A percentile compares a stretch with the other conserved stretches of the same genome.
Evolutionary conservation across 2,329 filamentous ascomycete genomes (phyloP).

Genomic region (Chaetothyriales sp.): DNA sequence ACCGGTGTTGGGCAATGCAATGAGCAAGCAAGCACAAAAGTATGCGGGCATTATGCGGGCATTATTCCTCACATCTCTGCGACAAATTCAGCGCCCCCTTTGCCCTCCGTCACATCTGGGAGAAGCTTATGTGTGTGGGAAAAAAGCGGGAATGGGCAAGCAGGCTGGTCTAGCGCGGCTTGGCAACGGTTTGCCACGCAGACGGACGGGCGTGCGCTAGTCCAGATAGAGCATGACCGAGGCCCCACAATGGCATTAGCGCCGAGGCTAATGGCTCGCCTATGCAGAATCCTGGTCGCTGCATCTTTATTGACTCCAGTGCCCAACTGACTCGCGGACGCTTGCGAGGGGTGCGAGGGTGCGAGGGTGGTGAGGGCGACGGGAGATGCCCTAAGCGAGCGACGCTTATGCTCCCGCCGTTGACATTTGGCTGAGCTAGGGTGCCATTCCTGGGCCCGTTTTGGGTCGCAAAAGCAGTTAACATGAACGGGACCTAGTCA

Average conservation of each 20-base stretch:
- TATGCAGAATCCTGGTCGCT: not conserved
- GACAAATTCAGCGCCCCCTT: not conserved
- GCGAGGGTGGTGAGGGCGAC: constrained; percentile 3
- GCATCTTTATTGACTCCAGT: not conserved
- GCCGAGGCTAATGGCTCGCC: not conserved
- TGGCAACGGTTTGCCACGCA: not conserved
- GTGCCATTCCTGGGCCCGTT: not conserved
- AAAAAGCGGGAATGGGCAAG: not conserved
- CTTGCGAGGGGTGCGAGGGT: not conserved
- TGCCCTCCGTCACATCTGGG: not conserved
- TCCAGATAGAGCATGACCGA: not conserved
- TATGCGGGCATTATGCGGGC: not conserved
- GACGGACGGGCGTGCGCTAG: not conserved
- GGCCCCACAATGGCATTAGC: not conserved
- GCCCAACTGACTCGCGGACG: not conserved
- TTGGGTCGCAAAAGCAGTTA: not conserved
- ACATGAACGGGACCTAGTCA: not conserved
- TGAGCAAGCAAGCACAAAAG: not conserved
- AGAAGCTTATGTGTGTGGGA: not conserved
- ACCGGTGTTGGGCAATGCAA: not conserved
- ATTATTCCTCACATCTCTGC: not conserved
- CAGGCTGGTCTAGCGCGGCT: not conserved
- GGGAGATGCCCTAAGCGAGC: constrained; percentile 17
- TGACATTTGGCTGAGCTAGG: not conserved
- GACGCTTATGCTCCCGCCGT: constrained; percentile 5